Evolutionary conservation across 176 grass and related monocot species (phyloP).

Genomic region (Triticum dicoccoides): DNA sequence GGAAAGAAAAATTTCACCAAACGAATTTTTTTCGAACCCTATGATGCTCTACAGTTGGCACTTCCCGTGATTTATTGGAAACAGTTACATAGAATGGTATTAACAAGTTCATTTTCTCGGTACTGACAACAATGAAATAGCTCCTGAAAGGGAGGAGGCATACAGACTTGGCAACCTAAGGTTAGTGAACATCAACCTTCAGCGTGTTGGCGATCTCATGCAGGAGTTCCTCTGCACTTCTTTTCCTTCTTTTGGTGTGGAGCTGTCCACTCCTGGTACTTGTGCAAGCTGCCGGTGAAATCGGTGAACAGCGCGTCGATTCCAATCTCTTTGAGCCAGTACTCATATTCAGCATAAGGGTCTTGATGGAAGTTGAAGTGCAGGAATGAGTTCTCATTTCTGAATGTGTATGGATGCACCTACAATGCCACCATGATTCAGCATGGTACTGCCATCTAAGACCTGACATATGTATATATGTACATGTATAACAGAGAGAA

Average conservation of each 20-base stretch:
- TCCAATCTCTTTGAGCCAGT: conserved; percentile 52
- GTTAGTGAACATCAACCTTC: conserved; percentile 32
- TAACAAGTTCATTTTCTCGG: not conserved
- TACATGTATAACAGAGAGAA: not conserved
- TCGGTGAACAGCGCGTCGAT: conserved; percentile 74
- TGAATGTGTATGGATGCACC: conserved; percentile 82
- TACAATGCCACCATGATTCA: conserved; percentile 29
- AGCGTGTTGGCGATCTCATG: conserved; percentile 48
- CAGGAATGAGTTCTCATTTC: conserved; percentile 63
- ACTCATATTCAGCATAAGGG: conserved; percentile 68
- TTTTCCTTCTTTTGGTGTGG: conserved; percentile 37
- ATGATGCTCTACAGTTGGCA: not conserved
- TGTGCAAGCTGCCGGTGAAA: conserved; percentile 64
- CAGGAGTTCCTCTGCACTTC: conserved; percentile 37
- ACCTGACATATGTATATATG: not conserved
- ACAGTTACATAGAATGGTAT: not conserved
- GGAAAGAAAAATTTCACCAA: not conserved
- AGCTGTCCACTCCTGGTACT: conserved; percentile 54
- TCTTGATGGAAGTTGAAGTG: conserved; percentile 84
- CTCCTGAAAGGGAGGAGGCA: not conserved
- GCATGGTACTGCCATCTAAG: conserved; percentile 15
- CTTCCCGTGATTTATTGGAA: not conserved
- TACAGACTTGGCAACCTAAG: not conserved
- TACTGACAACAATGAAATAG: not conserved
- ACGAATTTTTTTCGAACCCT: not conserved